Evolutionary conservation across 805 yeast genomes (phyloP), one percentile per base, ranked within the genome.

Genomic region (Candida insectalens): DNA sequence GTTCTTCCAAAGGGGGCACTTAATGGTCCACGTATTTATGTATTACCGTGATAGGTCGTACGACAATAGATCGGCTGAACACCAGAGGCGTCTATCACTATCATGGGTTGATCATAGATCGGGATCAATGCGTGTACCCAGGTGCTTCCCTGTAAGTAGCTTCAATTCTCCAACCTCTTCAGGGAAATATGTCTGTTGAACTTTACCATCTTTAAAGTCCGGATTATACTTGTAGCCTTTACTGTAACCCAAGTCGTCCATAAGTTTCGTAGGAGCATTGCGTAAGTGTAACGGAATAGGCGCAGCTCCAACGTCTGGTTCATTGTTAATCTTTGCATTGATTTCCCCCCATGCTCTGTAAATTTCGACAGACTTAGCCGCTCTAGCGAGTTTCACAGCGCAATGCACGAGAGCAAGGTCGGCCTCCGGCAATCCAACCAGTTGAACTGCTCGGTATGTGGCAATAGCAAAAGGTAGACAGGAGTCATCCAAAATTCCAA

Each of bases 401-500:
- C 96, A 87, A 46, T 92, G 97, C 0, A 87, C 97, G 28, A 92
- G 58, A 5, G 85, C 76, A 17, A 83, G 65, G 51, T 88, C 95
- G 3, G 92, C 89, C 49, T 92, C 98, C 0, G 98, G 98, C 69
- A 92, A 64, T 0, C 98, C 99, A 15, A 92, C 70, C 55, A 82
- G 83, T 60, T 84, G 87, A 3, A 83, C 78, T 0, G 96, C 85
- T 28, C 84, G 83, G 53, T 83, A 83, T 0, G 94, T 73, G 0
- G 96, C 77, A 3, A 82, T 67, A 1, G 95, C 92, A 59, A 92
- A 79, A 2, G 96, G 95, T 28, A 92, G 58, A 45, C 94, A 75
- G 1, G 81, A 57, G 33, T 85, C 84, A 53, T 92, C 97, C 3
- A 82, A 63, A 2, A 83, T 59, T 0, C 99, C 99, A 19, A 92